phyloP scores from a whole-genome alignment of 228 moss, liverwort and hornwort species.

The Sphagnum fallax region DNA sequence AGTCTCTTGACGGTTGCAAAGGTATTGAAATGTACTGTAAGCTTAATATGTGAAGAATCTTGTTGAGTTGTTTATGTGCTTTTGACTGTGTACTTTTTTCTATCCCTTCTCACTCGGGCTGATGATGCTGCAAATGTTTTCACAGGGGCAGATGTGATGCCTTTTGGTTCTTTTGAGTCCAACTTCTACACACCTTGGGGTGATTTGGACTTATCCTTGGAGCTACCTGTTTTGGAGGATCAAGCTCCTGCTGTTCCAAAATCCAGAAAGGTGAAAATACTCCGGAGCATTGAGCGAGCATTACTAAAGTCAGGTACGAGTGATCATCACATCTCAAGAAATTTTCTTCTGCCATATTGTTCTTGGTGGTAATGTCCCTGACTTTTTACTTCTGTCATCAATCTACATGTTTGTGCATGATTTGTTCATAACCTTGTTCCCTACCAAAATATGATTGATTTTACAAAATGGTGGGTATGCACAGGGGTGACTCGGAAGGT shows the following conservation, averaged over 20 bases:
- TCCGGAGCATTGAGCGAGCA: conserved; percentile 33
- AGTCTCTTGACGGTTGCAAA: conserved; percentile 28
- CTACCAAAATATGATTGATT: neutral
- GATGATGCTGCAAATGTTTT: neutral
- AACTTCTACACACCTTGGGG: conserved; percentile 41
- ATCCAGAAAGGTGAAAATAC: conserved; percentile 32
- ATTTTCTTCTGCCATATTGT: neutral
- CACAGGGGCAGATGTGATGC: conserved; percentile 36
- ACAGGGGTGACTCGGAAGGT: conserved; percentile 31
- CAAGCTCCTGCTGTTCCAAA: conserved; percentile 25
- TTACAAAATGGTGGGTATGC: conserved; percentile 2
- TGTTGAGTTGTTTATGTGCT: neutral
- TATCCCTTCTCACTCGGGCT: neutral
- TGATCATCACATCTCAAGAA: neutral
- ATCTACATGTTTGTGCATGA: too few relatives aligned
- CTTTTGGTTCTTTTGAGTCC: conserved; percentile 45
- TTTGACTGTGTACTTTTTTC: neutral
- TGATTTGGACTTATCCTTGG: conserved; percentile 40
- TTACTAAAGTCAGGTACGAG: conserved; percentile 29
- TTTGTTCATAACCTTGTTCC: too few relatives aligned
- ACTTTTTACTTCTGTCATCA: neutral
- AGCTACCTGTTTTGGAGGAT: conserved; percentile 30
- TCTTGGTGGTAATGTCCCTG: neutral
- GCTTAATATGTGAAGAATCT: too few relatives aligned
- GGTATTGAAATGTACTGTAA: conserved; percentile 7